phyloP scores from a whole-genome alignment of 2,329 filamentous ascomycete species.

The Huntiella moniliformis region DNA sequence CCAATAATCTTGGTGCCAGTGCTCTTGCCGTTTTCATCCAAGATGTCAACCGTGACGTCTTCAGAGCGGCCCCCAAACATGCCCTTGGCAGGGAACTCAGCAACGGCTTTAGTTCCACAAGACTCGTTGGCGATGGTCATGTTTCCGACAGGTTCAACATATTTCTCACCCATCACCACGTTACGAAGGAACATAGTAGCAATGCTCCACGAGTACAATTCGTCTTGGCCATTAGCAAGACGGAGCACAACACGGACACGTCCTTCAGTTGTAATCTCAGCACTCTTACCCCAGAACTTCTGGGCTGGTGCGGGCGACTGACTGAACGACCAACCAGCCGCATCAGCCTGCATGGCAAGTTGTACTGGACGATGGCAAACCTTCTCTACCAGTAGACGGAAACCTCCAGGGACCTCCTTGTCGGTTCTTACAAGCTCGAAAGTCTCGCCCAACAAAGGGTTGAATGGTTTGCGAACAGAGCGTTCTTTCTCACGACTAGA shows the following conservation, averaged over 20 bases:
- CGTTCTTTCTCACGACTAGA: slow-evolving; percentile 71
- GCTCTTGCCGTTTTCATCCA: slow-evolving; percentile 44
- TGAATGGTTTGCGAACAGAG: slow-evolving; percentile 88
- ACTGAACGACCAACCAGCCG: slow-evolving; percentile 64
- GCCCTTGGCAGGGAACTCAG: slow-evolving; percentile 83
- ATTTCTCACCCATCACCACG: slow-evolving; percentile 95
- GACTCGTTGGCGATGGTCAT: slow-evolving; percentile 77
- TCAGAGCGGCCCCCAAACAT: slow-evolving; percentile 95
- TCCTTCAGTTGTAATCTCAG: slow-evolving; percentile 84
- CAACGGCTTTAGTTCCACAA: slow-evolving; percentile 63
- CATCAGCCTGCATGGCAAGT: slow-evolving; percentile 84
- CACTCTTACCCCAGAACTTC: slow-evolving; percentile 97
- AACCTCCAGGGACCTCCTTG: slow-evolving; percentile 49
- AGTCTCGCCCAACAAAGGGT: slow-evolving; percentile 88
- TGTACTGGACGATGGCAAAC: slow-evolving; percentile 83
- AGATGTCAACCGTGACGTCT: slow-evolving; percentile 63
- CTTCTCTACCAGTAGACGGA: slow-evolving; percentile 87
- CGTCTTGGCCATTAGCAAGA: slow-evolving; percentile 45
- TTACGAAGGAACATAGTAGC: slow-evolving; percentile 87
- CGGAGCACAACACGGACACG: slow-evolving; percentile 60
- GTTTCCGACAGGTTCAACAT: slow-evolving; percentile 80
- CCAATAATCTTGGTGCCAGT: slow-evolving; percentile 53
- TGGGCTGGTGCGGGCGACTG: slow-evolving; percentile 79
- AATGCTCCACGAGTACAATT: slow-evolving; percentile 73
- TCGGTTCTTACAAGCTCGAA: slow-evolving; percentile 83